These are phyloP conservation scores for Leucocoprinus leucothites DNA, from an alignment of 768 basidiomycete species.

Conservation along the genomic window DNA sequence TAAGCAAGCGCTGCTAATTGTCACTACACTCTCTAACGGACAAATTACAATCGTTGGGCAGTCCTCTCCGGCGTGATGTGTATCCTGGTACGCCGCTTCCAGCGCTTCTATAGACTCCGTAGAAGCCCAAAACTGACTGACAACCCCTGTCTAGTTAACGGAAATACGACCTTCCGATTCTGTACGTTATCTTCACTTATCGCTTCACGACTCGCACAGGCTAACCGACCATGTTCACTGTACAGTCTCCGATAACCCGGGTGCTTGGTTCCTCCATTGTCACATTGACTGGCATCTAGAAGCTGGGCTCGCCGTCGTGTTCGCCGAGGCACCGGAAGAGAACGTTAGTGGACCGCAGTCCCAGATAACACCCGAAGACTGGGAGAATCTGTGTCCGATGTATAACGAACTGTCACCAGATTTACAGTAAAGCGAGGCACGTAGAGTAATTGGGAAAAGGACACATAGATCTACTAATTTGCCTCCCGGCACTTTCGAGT, in stretches of 20 bases:
- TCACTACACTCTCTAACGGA: neutral
- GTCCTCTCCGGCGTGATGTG: constrained; percentile 18
- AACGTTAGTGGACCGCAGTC: constrained; percentile 21
- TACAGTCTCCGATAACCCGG: constrained; percentile 25
- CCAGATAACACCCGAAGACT: constrained; percentile 24
- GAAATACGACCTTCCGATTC: constrained; percentile 17
- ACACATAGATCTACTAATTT: too few relatives aligned
- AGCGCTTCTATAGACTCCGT: too few relatives aligned
- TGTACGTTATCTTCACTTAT: neutral
- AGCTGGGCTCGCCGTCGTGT: constrained; percentile 38
- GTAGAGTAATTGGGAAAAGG: too few relatives aligned
- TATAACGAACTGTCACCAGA: constrained; percentile 18
- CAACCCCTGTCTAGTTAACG: too few relatives aligned
- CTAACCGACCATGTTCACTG: constrained; percentile 4
- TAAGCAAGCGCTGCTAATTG: neutral
- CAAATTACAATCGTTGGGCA: neutral
- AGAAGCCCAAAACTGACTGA: too few relatives aligned
- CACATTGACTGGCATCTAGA: constrained; percentile 32
- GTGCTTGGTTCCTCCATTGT: constrained; percentile 22
- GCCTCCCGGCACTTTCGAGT: too few relatives aligned
- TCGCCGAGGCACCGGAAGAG: constrained; percentile 30
- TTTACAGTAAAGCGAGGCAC: too few relatives aligned
- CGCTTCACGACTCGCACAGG: neutral
- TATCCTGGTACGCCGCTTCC: constrained; percentile 13
- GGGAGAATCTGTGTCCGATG: constrained; percentile 15